These are phyloP conservation scores for Scolecobasidium constrictum DNA, from an alignment of 2,329 filamentous ascomycete genomes.

Conservation along the genomic window DNA sequence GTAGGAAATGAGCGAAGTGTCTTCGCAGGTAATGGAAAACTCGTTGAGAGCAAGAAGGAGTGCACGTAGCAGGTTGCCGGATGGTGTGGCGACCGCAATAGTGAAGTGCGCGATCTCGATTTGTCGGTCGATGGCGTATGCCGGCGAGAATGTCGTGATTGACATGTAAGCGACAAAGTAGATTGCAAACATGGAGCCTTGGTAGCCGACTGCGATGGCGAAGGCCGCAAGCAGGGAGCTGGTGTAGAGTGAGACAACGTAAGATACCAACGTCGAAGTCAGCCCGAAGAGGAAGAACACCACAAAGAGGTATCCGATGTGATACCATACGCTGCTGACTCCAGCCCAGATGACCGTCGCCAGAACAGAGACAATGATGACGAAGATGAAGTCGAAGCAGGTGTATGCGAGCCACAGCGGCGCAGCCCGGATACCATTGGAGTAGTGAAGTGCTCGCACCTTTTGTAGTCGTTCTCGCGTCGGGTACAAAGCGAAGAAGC, in stretches of 20 bases:
- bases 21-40: conserved; percentile 67
- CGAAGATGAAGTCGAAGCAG: conserved; percentile 67
- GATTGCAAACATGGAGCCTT: conserved; percentile 46
- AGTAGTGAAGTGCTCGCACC: conserved; percentile 79
- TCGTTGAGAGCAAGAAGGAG: conserved; percentile 72
- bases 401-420: conserved; percentile 81
- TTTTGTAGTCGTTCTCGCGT: conserved; percentile 72
- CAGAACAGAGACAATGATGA: conserved; percentile 55
- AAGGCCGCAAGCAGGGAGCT: conserved; percentile 74
- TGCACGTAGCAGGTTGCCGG: conserved; percentile 62
- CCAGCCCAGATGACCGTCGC: conserved; percentile 59
- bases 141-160: conserved; percentile 58
- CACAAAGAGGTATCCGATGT: conserved; percentile 70
- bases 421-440: conserved; percentile 73
- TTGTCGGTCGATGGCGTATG: conserved; percentile 55
- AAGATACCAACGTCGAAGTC: conserved; percentile 63
- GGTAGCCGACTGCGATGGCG: conserved; percentile 67
- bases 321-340: conserved; percentile 54
- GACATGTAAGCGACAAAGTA: conserved; percentile 45
- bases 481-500: conserved; percentile 80
- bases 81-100: conserved; percentile 62
- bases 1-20: conserved; percentile 48
- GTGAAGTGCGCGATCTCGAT: conserved; percentile 65
- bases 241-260: conserved; percentile 71
- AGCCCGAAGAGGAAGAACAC: conserved; percentile 74